These are phyloP conservation scores for Backusella liffmaniae DNA, from an alignment of 192 early-diverging fungal species.

Conservation along the genomic window DNA sequence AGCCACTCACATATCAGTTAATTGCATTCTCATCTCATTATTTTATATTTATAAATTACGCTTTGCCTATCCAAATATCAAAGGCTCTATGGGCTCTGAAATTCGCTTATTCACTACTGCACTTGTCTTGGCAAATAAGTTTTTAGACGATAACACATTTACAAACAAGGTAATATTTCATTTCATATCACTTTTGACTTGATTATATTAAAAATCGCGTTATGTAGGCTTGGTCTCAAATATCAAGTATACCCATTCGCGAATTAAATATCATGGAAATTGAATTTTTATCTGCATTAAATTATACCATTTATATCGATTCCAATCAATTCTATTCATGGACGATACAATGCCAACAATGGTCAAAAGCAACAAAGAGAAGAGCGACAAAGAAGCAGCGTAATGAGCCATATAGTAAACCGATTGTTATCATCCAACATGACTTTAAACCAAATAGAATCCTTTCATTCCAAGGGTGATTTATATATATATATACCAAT, in stretches of 20 bases:
- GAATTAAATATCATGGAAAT: constrained; percentile 89
- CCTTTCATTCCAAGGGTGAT: constrained; percentile 14
- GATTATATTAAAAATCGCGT: background rate
- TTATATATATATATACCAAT: background rate
- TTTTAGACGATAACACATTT: constrained; percentile 87
- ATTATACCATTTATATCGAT: constrained; percentile 70
- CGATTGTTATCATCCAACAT: constrained; percentile 6
- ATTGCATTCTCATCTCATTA: constrained; percentile 58
- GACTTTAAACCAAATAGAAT: constrained; percentile 15
- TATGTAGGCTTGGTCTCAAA: constrained; percentile 72
- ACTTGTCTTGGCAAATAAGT: constrained; percentile 83
- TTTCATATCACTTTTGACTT: background rate
- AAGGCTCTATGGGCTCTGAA: constrained; percentile 72
- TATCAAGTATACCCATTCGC: constrained; percentile 72
- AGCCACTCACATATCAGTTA: constrained; percentile 58
- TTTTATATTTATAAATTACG: constrained; percentile 64
- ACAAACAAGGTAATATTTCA: constrained; percentile 59
- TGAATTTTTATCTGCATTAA: constrained; percentile 77
- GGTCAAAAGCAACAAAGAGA: constrained; percentile 13
- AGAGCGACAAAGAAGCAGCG: background rate
- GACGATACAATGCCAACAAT: constrained; percentile 39
- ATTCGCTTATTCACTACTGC: constrained; percentile 81
- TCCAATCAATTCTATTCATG: constrained; percentile 72
- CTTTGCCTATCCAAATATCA: constrained; percentile 51
- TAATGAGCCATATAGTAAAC: background rate